Conservation (phyloP, 768 basidiomycete species). For the Amanita brunnescens region DNA sequence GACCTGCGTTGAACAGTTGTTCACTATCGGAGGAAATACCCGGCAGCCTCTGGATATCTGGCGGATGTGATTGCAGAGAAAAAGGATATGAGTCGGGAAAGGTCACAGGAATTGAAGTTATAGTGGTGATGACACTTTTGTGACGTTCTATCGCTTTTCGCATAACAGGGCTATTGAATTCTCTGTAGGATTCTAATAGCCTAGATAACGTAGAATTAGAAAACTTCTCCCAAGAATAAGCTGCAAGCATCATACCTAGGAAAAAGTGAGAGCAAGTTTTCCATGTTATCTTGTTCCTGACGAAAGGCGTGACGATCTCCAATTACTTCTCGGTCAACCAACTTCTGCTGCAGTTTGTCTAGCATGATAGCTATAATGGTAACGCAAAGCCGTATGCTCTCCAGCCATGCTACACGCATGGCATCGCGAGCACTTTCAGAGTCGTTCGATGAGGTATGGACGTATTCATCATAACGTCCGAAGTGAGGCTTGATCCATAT, state of each 20-base stretch:
- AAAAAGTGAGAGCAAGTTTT: constrained; percentile 71
- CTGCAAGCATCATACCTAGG: constrained; percentile 52
- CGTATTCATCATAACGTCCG: constrained; percentile 82
- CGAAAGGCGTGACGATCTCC: constrained; percentile 52
- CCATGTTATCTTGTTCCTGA: constrained; percentile 90
- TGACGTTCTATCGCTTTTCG: constrained; percentile 62
- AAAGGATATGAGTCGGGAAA: constrained; percentile 96
- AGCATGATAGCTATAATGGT: constrained; percentile 86
- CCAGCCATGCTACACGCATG: constrained; percentile 82
- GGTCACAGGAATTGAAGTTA: constrained; percentile 59
- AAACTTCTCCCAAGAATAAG: not conserved
- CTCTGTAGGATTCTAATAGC: constrained; percentile 80
- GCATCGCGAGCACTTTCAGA: constrained; percentile 58
- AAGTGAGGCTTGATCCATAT: constrained; percentile 95
- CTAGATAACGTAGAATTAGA: constrained; percentile 28
- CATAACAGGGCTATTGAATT: constrained; percentile 64
- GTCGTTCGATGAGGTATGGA: constrained; percentile 54
- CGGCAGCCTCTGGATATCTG: constrained; percentile 34
- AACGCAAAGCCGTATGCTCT: constrained; percentile 82
- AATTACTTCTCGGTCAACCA: constrained; percentile 58
- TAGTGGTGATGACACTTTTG: constrained; percentile 48
- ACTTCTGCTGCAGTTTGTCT: constrained; percentile 77
- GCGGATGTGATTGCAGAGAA: constrained; percentile 62
- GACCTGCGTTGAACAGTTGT: constrained; percentile 56
- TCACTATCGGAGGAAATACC: constrained; percentile 35